These are phyloP conservation scores for Fraxinus dipetala DNA, from an alignment of 305 asterid genomes.

Conservation along the genomic window DNA sequence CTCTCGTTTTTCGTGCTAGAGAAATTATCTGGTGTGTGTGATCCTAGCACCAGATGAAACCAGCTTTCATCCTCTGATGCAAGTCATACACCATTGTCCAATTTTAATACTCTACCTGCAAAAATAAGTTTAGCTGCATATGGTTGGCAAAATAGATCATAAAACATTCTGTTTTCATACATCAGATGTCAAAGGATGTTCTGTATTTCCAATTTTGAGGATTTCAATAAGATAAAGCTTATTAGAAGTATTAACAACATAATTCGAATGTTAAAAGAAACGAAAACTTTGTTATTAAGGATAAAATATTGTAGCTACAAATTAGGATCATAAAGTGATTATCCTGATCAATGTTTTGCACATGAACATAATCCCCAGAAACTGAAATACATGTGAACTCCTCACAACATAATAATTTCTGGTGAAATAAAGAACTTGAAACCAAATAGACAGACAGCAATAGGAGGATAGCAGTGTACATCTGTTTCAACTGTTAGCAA, in stretches of 20 bases:
- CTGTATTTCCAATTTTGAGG: background rate
- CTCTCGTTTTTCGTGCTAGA: background rate
- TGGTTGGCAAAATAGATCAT: background rate
- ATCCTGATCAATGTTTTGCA: background rate
- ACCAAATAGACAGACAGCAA: background rate
- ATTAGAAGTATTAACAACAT: background rate
- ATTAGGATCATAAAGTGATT: background rate
- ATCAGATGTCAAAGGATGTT: background rate
- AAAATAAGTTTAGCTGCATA: background rate
- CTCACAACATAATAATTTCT: background rate
- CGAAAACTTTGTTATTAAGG: background rate
- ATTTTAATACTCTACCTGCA: background rate
- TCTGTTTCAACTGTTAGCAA: background rate
- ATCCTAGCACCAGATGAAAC: slow-evolving; percentile 3
- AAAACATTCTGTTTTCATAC: background rate
- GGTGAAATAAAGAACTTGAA: background rate
- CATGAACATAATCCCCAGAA: background rate
- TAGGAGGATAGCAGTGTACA: background rate
- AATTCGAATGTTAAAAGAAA: background rate
- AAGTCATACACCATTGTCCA: background rate
- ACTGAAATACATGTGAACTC: background rate
- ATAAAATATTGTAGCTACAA: background rate
- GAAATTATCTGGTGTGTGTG: background rate
- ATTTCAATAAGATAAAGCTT: background rate
- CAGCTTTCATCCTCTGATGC: background rate